Evolutionary conservation across 805 yeast genomes (phyloP).

Genomic region (Wickerhamiella hasegawae): DNA sequence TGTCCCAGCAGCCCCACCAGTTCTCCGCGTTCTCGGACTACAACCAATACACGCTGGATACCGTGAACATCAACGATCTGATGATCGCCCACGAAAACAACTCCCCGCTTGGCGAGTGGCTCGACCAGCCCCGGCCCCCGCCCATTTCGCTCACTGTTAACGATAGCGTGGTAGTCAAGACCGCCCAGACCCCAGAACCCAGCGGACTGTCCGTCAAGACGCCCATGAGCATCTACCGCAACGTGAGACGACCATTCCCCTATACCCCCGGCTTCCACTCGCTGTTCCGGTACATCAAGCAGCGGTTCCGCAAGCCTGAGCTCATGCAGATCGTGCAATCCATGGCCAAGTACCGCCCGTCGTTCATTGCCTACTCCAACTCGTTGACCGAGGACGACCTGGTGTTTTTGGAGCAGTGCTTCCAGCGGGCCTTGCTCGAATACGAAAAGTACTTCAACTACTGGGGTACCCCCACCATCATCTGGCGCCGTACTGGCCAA

Average conservation of each 20-base stretch:
- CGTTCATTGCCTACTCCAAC: constrained; percentile 83
- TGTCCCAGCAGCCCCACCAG: neutral
- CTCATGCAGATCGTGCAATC: constrained; percentile 71
- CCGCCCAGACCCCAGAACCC: constrained; percentile 2
- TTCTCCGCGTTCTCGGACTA: neutral
- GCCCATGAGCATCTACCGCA: constrained; percentile 38
- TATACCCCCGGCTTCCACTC: constrained; percentile 86
- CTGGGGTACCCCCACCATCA: constrained; percentile 86
- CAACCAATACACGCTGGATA: constrained; percentile 12
- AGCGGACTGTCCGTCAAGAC: neutral
- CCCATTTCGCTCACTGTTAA: constrained; percentile 17
- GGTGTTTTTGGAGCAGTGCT: constrained; percentile 91
- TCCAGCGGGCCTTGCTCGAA: constrained; percentile 79
- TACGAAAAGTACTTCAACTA: constrained; percentile 71
- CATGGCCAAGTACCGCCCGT: constrained; percentile 82
- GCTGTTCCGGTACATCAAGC: constrained; percentile 53
- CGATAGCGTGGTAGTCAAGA: too few relatives aligned
- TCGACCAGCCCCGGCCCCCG: constrained; percentile 11
- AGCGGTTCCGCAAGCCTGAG: constrained; percentile 52
- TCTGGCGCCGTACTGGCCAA: constrained; percentile 93
- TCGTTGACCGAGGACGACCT: constrained; percentile 79
- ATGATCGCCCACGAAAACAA: constrained; percentile 1
- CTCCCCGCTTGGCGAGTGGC: constrained; percentile 11
- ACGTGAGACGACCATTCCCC: constrained; percentile 60
- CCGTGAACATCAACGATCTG: constrained; percentile 2